Base-by-base conservation (phyloP, 192 early-diverging fungal genomes). In the Gamsiella multidivaricata region DNA sequence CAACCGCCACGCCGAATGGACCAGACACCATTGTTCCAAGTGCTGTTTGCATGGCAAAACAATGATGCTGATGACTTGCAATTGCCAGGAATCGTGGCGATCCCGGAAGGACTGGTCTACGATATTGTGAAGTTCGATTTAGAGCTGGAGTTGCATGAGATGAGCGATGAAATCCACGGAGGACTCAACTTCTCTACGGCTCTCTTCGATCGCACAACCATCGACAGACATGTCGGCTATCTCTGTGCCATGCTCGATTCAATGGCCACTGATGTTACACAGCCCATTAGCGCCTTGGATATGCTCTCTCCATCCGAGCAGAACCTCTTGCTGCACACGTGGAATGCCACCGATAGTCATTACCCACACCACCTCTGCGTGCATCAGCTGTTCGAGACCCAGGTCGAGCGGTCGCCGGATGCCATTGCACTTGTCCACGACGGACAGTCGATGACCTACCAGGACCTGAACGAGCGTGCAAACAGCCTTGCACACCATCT, bases 41-140 rank as follows among this genome's bases (percentile, higher is more conserved):
- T 58, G 14, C 17, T 58, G 34, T 58, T 58, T 58, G 56, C 41
- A 7, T 58, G 56, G 56, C 56, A 58, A 26, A 58, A 42, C 56
- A 58, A 58, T 25, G 56, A 58, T 22, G 37, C 3, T 22, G 39
- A n/a, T 22, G 8, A 0, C 7, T 41, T 58, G 56, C 7, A 42
- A 7, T 11, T 58, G n/a, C n/a, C 17, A 0, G 56, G 25, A 3
- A 3, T 58, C 22, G 23, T 22, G 56, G 34, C 29, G 25, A 14
- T 28, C 0, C 26, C 28, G 1, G 6, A 31, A 11, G 56, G 42
- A 7, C 8, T 25, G 20, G 22, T 3, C 0, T 58, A 58, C 23
- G 56, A 58, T 3, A 26, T 22, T 3, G 56, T 26, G 28, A 58
- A 58, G 56, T 58, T 39, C 32, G 37, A 42, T 23, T 22, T 58